Percentiles rank a stretch among this genome's conserved stretches.
Evolutionary conservation across 805 yeast genomes (phyloP).

Genomic region (Starmerella geochares): DNA sequence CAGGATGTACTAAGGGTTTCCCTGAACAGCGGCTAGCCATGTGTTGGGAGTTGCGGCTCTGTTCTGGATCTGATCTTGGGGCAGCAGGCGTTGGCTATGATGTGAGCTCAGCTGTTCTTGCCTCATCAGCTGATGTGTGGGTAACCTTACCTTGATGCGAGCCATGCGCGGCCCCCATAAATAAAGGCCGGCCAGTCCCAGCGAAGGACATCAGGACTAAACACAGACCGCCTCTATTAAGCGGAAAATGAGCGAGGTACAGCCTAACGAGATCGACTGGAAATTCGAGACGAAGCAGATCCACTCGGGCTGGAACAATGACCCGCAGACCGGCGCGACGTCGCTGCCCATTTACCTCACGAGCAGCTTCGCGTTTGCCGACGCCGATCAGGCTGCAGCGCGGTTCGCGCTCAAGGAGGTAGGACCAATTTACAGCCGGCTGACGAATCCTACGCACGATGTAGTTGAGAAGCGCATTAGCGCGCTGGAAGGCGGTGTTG

Average conservation of each 20-base stretch:
- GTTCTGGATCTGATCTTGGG: too few species aligned
- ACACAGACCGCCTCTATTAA: too few species aligned
- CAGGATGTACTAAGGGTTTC: too few species aligned
- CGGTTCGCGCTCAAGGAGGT: slow-evolving; percentile 73
- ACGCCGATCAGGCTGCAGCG: slow-evolving; percentile 86
- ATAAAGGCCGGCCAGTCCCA: too few species aligned
- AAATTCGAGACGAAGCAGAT: slow-evolving; percentile 68
- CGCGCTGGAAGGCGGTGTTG: slow-evolving; percentile 85
- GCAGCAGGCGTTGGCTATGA: too few species aligned
- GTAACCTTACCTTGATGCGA: neutral
- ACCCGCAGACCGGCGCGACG: slow-evolving; percentile 57
- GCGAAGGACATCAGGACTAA: too few species aligned
- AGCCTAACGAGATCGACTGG: slow-evolving; percentile 15
- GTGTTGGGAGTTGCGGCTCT: too few species aligned
- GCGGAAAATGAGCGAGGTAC: neutral
- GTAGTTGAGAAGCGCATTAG: slow-evolving; percentile 87
- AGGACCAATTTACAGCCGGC: slow-evolving; percentile 81
- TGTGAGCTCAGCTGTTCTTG: slow-evolving; percentile 5
- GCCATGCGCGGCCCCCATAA: neutral
- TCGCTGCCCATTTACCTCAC: slow-evolving; percentile 93
- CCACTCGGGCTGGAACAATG: slow-evolving; percentile 84
- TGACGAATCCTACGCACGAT: slow-evolving; percentile 86
- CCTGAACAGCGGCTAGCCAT: too few species aligned
- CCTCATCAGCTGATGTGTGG: slow-evolving; percentile 2
- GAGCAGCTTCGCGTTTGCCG: slow-evolving; percentile 76